Percentiles rank a stretch among this genome's conserved stretches.
Evolutionary conservation across 345 rosid species (phyloP).

Genomic region (Salix arbutifolia): DNA sequence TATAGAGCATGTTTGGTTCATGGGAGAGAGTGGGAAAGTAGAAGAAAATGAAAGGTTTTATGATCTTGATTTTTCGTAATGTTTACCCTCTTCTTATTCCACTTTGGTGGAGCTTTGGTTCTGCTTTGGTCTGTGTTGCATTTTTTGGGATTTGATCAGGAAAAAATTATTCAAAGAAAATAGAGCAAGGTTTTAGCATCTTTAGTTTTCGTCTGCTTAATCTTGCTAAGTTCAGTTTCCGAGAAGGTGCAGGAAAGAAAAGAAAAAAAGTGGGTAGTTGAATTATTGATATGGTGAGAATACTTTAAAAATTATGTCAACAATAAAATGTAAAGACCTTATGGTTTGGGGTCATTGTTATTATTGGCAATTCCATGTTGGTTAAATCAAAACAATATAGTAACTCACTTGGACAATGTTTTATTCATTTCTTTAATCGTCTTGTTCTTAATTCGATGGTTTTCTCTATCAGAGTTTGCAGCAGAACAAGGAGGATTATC

Average conservation of each 20-base stretch:
- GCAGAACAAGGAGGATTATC: constrained; percentile 52
- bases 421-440: background rate
- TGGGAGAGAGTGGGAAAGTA: background rate
- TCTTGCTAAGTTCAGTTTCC: background rate
- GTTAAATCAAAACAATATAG: background rate
- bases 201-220: no score
- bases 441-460: background rate
- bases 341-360: no score
- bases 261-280: background rate
- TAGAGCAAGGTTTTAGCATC: background rate
- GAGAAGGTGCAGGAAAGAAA: background rate
- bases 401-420: no score
- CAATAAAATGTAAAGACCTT: background rate
- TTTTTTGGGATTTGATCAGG: background rate
- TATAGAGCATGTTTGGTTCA: background rate
- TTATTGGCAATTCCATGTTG: background rate
- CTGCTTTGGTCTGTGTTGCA: background rate
- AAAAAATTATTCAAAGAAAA: background rate
- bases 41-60: background rate
- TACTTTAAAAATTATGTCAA: background rate
- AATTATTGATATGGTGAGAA: no score
- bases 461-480: constrained; percentile 31
- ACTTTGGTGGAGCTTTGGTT: background rate
- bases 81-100: background rate
- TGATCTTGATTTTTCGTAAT: background rate